Conservation (phyloP, 2,329 filamentous ascomycete genomes). For the Fonsecaea erecta region DNA sequence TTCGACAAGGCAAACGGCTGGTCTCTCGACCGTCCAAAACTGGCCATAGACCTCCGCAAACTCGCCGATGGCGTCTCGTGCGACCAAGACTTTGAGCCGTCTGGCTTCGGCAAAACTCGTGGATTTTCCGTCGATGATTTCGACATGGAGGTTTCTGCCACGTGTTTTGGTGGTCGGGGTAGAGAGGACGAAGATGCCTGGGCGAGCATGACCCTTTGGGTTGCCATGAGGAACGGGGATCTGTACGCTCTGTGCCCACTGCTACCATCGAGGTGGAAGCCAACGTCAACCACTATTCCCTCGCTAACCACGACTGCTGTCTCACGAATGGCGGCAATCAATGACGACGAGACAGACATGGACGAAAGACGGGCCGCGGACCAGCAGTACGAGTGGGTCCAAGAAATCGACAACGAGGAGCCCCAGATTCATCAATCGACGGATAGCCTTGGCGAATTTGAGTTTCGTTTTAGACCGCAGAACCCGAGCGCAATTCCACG, state of each 20-base stretch:
- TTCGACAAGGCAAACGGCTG: constrained; percentile 80
- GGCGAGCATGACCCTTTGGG: constrained; percentile 95
- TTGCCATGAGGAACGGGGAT: constrained; percentile 93
- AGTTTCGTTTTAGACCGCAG: constrained; percentile 61
- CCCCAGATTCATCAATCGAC: constrained; percentile 47
- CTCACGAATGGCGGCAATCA: constrained; percentile 63
- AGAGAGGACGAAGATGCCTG: constrained; percentile 68
- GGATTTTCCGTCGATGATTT: constrained; percentile 86
- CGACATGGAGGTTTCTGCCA: constrained; percentile 92
- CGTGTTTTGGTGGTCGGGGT: constrained; percentile 78
- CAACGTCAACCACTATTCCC: constrained; percentile 74
- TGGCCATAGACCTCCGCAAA: constrained; percentile 87
- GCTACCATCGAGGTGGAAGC: constrained; percentile 83
- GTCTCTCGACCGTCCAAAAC: constrained; percentile 81
- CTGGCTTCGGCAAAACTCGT: constrained; percentile 72
- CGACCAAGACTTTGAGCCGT: constrained; percentile 82
- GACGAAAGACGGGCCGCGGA: constrained; percentile 55
- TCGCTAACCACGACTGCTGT: constrained; percentile 83
- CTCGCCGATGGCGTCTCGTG: constrained; percentile 80
- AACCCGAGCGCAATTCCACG: constrained; percentile 61
- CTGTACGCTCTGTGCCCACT: constrained; percentile 92
- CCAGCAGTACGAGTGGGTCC: constrained; percentile 65
- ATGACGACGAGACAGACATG: constrained; percentile 47
- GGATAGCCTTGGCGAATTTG: constrained; percentile 49
- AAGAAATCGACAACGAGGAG: constrained; percentile 60